Conservation (phyloP, 1,139 yeast species). For the Magnusiomyces magnusii region DNA sequence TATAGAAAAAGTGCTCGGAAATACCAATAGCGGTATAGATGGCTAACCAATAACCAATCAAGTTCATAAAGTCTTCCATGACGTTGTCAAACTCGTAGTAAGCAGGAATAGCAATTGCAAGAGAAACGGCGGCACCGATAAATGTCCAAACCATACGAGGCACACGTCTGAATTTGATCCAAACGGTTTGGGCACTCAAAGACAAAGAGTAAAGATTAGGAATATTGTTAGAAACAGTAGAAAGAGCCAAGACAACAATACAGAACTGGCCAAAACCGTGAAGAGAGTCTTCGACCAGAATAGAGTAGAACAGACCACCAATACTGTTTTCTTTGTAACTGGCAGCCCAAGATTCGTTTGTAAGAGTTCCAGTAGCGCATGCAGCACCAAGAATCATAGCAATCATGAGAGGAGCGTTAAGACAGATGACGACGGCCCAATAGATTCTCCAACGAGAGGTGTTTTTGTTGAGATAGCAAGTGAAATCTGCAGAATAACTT, state of each 20-base stretch:
- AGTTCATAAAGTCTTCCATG: conserved; percentile 80
- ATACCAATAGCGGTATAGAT: conserved; percentile 66
- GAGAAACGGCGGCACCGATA: conserved; percentile 62
- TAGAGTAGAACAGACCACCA: conserved; percentile 78
- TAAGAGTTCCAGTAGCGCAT: conserved; percentile 54
- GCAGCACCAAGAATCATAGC: conserved; percentile 85
- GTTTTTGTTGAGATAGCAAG: conserved; percentile 70
- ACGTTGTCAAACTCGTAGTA: conserved; percentile 63
- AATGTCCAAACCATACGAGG: conserved; percentile 83
- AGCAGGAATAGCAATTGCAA: conserved; percentile 86
- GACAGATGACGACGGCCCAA: conserved; percentile 54
- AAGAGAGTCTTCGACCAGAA: conserved; percentile 68
- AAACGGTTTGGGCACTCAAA: conserved; percentile 74
- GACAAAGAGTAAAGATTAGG: conserved; percentile 92
- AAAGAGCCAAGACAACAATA: conserved; percentile 71
- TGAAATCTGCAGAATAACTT: conserved; percentile 86
- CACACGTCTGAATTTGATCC: conserved; percentile 60
- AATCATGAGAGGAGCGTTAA: conserved; percentile 60
- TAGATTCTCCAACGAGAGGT: conserved; percentile 55
- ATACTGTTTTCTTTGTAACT: conserved; percentile 48
- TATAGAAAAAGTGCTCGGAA: conserved; percentile 73
- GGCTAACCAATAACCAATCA: conserved; percentile 86
- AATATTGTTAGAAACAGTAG: conserved; percentile 82
- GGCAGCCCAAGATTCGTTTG: conserved; percentile 41
- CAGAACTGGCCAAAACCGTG: conserved; percentile 89